Conservation (phyloP, 1,139 yeast genomes). For the Arxiozyma slooffiae region DNA sequence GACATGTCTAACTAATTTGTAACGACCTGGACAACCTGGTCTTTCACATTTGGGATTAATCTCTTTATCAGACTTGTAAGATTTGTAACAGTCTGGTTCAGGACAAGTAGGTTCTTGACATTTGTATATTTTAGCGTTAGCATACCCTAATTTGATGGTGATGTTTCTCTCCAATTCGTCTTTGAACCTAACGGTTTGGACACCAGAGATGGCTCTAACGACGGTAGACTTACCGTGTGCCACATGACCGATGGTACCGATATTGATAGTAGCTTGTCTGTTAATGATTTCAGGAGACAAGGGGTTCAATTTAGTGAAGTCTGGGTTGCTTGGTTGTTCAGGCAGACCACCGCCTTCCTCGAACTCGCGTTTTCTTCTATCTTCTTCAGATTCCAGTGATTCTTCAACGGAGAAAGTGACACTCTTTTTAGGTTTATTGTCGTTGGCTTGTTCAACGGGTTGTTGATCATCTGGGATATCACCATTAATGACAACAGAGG, state of each 20-base stretch:
- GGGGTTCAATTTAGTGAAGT: constrained; percentile 69
- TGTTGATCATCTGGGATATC: constrained; percentile 44
- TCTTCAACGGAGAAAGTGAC: constrained; percentile 78
- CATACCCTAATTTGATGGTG: constrained; percentile 96
- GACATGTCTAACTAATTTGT: constrained; percentile 86
- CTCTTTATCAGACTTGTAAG: constrained; percentile 91
- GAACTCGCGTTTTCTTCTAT: constrained; percentile 72
- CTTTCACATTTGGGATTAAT: constrained; percentile 85
- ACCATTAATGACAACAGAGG: constrained; percentile 79
- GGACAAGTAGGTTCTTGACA: constrained; percentile 83
- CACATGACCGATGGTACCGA: constrained; percentile 98
- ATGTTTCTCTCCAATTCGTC: constrained; percentile 98
- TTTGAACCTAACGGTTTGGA: constrained; percentile 96
- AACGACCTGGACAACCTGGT: constrained; percentile 79
- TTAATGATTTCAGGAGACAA: constrained; percentile 89
- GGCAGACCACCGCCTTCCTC: constrained; percentile 99
- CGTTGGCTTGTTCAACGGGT: constrained; percentile 29
- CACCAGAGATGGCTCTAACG: constrained; percentile 97
- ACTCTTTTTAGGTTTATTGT: constrained; percentile 50
- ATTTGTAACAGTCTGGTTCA: constrained; percentile 90
- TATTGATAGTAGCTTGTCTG: constrained; percentile 98
- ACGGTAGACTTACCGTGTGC: constrained; percentile 99
- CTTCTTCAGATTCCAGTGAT: constrained; percentile 48
- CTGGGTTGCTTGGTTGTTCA: constrained; percentile 87
- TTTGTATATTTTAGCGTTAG: constrained; percentile 95